Evolutionary conservation across 208 protist species (phyloP), one percentile per base, ranked within the genome.

Genomic region (Trypanosoma conorhini): DNA sequence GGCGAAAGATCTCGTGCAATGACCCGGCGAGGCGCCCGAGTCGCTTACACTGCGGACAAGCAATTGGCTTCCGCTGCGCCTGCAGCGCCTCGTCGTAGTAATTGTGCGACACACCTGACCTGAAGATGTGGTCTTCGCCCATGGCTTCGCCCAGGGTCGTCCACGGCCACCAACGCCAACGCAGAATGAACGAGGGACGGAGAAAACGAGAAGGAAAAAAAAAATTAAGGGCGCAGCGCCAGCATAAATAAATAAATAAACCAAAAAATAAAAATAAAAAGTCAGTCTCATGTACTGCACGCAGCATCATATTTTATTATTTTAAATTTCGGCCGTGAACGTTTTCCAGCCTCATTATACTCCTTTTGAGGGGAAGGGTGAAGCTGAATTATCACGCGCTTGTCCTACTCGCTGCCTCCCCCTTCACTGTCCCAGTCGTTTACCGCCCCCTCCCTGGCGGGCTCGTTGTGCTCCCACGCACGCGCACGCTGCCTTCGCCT

Each of bases 1-100:
- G 85, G 33, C 73, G 70, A 19, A 74, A 86, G 28, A 95, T 73
- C 63, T 95, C 86, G 69, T 91, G 86, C 8, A 80, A 50, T 38
- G 73, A 82, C 9, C 79, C 64, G 7, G 82, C 83, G 52, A 90
- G 85, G 0, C 64, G 54, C 12, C 89, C 89, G 1, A 57, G 65
- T 21, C 70, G 64, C 19, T 83, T 74, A 66, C 87, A 95, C 28
- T 77, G 38, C 0, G 89, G 87, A 62, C 89, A 95, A 15, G 60
- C 44, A 40, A 86, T 82, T 13, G 83, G 79, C 46, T 59, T 61
- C 22, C 48, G 55, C 1, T 64, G 51, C 0, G 67, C 70, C n/a
- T 70, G 57, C 28, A 75, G 55, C 15, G 80, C 52, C 67, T 86
- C 84, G 42, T 74, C 71, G 59, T 90, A 94, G 76, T 94, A 91